Percentiles rank a stretch among this genome's conserved stretches.
Conservation (phyloP, 1,139 yeast species). For the Hemisphaericaspora lyxosophila region DNA sequence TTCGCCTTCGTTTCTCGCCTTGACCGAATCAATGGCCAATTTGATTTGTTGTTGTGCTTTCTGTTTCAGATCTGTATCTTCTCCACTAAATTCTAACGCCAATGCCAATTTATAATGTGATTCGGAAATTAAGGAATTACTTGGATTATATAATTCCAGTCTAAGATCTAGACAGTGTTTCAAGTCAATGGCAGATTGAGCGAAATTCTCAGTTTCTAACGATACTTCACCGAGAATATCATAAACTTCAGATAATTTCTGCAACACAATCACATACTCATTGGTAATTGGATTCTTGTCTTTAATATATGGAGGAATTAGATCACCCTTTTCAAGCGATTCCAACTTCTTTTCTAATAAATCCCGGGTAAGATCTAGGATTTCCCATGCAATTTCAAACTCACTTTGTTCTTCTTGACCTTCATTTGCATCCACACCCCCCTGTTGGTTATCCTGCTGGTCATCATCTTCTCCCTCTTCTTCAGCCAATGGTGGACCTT, state of each 20-base stretch:
- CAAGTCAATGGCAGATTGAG: slow-evolving; percentile 72
- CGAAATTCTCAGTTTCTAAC: slow-evolving; percentile 78
- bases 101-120: slow-evolving; percentile 80
- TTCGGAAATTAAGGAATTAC: slow-evolving; percentile 65
- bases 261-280: slow-evolving; percentile 36
- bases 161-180: slow-evolving; percentile 57
- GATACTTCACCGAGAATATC: slow-evolving; percentile 88
- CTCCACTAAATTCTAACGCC: slow-evolving; percentile 70
- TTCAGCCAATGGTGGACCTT: slow-evolving; percentile 29
- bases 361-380: slow-evolving; percentile 72
- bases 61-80: slow-evolving; percentile 46
- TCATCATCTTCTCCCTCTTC: slow-evolving; percentile 33
- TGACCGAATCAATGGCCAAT: slow-evolving; percentile 61
- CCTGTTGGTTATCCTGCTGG: slow-evolving; percentile 17
- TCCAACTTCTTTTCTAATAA: slow-evolving; percentile 52
- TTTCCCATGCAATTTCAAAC: slow-evolving; percentile 86
- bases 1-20: slow-evolving; percentile 34
- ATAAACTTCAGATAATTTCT: slow-evolving; percentile 70
- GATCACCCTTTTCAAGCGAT: slow-evolving; percentile 16
- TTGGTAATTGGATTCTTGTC: slow-evolving; percentile 34
- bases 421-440: slow-evolving; percentile 15
- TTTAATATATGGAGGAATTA: slow-evolving; percentile 23
- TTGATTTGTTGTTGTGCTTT: slow-evolving; percentile 60
- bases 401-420: slow-evolving; percentile 59
- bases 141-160: slow-evolving; percentile 47